A percentile compares a stretch with the other conserved stretches of the same genome.
Evolutionary conservation across 75 land plant species (phyloP).

Genomic region (Pinus tabuliformis): DNA sequence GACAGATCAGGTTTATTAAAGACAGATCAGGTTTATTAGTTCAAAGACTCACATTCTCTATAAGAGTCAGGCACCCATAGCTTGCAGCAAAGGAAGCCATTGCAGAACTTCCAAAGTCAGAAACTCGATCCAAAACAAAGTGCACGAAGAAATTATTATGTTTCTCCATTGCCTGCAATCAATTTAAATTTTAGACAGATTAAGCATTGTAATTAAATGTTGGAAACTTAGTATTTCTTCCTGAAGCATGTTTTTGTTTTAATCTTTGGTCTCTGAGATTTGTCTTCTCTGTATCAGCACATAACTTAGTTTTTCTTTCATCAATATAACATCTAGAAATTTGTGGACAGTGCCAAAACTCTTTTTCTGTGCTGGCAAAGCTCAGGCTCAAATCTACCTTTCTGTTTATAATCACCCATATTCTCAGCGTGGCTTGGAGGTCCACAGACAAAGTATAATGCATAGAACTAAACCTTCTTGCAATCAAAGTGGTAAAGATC

Average conservation of each 20-base stretch:
- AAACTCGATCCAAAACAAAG: constrained; percentile 73
- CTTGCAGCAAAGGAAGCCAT: constrained; percentile 67
- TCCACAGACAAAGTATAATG: background rate
- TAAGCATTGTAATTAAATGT: background rate
- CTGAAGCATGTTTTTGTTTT: background rate
- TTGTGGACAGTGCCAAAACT: background rate
- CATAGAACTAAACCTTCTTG: background rate
- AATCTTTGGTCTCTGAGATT: background rate
- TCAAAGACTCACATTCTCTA: constrained; percentile 68
- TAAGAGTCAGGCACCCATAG: constrained; percentile 73
- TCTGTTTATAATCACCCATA: background rate
- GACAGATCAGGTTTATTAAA: background rate
- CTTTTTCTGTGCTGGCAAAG: too few species aligned
- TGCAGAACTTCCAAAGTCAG: constrained; percentile 18
- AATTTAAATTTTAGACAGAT: constrained; percentile 2
- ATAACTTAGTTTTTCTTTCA: background rate
- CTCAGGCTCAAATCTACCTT: too few species aligned
- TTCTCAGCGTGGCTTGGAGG: background rate
- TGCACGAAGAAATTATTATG: constrained; percentile 75
- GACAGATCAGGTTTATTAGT: background rate
- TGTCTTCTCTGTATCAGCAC: background rate
- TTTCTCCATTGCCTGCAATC: constrained; percentile 55
- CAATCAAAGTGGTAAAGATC: background rate
- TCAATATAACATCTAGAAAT: background rate
- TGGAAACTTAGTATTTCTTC: background rate